Conservation (phyloP, 176 grass and related monocot genomes). For the Avena sativa region DNA sequence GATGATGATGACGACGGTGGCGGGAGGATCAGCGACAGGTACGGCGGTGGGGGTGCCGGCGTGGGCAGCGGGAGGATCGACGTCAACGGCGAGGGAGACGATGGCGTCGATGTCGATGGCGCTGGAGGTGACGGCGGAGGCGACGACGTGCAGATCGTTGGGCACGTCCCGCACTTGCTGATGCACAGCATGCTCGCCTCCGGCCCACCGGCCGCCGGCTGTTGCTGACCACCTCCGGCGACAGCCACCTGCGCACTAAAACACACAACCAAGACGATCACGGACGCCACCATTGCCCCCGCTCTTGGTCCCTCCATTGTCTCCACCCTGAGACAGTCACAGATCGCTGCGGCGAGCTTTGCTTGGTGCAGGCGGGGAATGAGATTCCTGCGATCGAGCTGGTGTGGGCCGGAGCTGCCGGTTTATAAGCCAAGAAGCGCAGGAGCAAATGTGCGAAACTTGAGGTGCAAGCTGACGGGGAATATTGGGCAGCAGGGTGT, state of each 20-base stretch:
- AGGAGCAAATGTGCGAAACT: constrained; percentile 54
- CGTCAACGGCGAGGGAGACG: constrained; percentile 22
- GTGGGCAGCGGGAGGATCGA: neutral
- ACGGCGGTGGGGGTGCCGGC: constrained; percentile 48
- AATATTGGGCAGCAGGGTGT: constrained; percentile 53
- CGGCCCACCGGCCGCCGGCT: constrained; percentile 32
- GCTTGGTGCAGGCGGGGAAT: constrained; percentile 40
- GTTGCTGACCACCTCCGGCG: constrained; percentile 1
- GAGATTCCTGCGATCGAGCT: constrained; percentile 44
- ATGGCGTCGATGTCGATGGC: constrained; percentile 30
- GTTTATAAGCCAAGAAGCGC: constrained; percentile 45
- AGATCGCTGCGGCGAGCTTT: constrained; percentile 20
- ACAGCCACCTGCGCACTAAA: neutral
- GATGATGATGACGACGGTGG: constrained; percentile 22
- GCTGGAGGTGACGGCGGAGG: constrained; percentile 44
- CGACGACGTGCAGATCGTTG: constrained; percentile 53
- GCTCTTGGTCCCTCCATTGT: constrained; percentile 45
- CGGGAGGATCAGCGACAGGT: constrained; percentile 46
- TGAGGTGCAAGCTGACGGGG: constrained; percentile 48
- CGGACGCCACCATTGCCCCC: neutral
- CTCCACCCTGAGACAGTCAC: neutral
- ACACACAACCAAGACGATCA: neutral
- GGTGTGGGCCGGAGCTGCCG: constrained; percentile 25
- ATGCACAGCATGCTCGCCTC: constrained; percentile 62
- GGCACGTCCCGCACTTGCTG: constrained; percentile 77